A percentile compares a stretch with the other conserved stretches of the same genome.
These are phyloP conservation scores for Coemansia sp. DNA, from an alignment of 192 early-diverging fungal species.

Conservation along the genomic window DNA sequence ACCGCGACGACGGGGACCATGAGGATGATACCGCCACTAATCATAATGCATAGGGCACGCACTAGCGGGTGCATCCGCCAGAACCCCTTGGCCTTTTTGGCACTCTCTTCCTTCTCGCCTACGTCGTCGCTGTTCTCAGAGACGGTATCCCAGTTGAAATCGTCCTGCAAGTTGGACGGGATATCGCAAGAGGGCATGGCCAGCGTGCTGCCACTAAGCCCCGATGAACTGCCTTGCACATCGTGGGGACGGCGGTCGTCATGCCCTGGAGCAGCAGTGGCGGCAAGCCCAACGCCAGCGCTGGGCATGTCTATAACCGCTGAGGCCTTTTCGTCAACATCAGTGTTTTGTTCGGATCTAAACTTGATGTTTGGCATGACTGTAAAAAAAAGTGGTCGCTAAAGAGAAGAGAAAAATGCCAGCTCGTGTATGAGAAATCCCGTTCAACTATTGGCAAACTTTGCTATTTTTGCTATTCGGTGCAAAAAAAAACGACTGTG, in stretches of 20 bases:
- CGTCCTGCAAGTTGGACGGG: conserved; percentile 39
- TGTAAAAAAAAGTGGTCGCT: background rate
- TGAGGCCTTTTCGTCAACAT: conserved; percentile 16
- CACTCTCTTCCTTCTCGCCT: conserved; percentile 33
- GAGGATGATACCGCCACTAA: conserved; percentile 54
- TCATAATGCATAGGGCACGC: conserved; percentile 57
- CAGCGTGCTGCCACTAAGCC: conserved; percentile 29
- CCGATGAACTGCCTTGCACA: conserved; percentile 5
- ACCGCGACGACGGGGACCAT: conserved; percentile 56
- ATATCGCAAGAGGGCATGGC: conserved; percentile 39
- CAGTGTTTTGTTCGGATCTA: conserved; percentile 1
- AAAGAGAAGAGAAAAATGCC: background rate
- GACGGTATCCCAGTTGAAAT: conserved; percentile 52
- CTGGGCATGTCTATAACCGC: conserved; percentile 41
- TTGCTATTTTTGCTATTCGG: background rate
- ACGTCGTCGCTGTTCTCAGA: conserved; percentile 16
- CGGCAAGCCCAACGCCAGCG: conserved; percentile 15
- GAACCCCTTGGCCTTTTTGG: conserved; percentile 27
- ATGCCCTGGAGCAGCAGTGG: background rate
- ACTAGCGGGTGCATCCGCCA: conserved; percentile 60
- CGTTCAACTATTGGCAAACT: background rate
- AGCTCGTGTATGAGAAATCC: background rate
- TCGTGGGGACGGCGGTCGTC: background rate
- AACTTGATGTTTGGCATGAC: conserved; percentile 38
- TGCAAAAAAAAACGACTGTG: too few relatives aligned